Base-by-base conservation (phyloP, 164 flowering plant genomes). In the Chimonanthus praecox region DNA sequence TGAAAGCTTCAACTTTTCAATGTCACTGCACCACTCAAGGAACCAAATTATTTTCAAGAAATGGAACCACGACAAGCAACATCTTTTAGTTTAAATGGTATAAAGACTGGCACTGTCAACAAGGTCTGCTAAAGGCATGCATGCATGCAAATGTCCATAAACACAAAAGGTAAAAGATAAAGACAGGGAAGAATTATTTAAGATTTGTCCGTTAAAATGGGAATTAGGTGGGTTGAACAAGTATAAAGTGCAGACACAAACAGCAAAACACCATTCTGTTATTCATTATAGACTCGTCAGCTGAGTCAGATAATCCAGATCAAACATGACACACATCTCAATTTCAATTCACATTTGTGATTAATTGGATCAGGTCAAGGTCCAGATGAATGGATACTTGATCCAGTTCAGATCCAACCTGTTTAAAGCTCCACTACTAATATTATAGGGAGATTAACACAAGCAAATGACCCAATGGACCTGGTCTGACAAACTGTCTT, bases 1-100 rank as follows among this genome's bases (percentile, higher is more conserved):
- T 61, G 98, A 90, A 64, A 92, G 92, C 86, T 92, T 92, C 85
- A 94, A 77, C 86, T 94, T 94, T 73, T 94, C 97, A 65, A 94
- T 92, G 73, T 94, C 97, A n/a, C 98, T 92, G 89, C 71, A 7
- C 47, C 8, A 16, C 48, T 46, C 10, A 18, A 10, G 46, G 10
- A 58, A 43, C n/a, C 16, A 15, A 65, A 70, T 67, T 50, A 72
- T 47, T 45, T 64, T 16, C 10, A 67, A 44, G 46, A 48, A 51
- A 70, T 54, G 21, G 54, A 5, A 72, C 8, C 2, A 45, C 43
- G n/a, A 71, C 18, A 43, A 65, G 49, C 68, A 66, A 43, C 48
- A 10, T 7, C 64, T 43, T 33, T 65, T 44, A 3, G 10, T 45
- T 45, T 63, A 5, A 65, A 65, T 54, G 60, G 68, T 65, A 44